Evolutionary conservation across 2,329 filamentous ascomycete species (phyloP).

Genomic region (Graphilbum ipis-grandicollis): DNA sequence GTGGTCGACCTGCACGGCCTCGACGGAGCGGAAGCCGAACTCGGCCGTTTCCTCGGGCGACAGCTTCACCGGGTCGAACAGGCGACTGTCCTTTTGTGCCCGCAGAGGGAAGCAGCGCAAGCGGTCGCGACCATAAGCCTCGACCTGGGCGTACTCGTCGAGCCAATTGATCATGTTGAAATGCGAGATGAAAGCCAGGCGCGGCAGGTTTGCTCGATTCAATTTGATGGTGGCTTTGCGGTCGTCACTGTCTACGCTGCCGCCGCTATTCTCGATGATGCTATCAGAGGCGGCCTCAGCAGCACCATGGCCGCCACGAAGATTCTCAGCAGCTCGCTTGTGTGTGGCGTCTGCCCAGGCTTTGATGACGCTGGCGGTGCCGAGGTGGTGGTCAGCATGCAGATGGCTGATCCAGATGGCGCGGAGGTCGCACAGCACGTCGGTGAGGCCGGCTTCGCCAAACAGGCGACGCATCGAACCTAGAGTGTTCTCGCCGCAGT

Average conservation of each 20-base stretch:
- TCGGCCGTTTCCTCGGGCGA: conserved; percentile 24
- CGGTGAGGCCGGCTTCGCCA: conserved; percentile 40
- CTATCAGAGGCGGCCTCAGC: too few species aligned
- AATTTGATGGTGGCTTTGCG: too few species aligned
- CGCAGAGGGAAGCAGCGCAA: conserved; percentile 18
- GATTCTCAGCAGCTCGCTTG: too few species aligned
- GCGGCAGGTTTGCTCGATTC: conserved; percentile 13
- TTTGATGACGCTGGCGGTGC: conserved; percentile 61
- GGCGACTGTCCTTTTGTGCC: not conserved
- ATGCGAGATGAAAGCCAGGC: conserved; percentile 52
- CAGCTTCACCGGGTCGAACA: conserved; percentile 13
- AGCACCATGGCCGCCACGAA: too few species aligned
- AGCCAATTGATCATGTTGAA: conserved; percentile 58
- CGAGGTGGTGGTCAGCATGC: conserved; percentile 92
- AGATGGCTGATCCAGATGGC: conserved; percentile 88
- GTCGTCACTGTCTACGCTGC: too few species aligned
- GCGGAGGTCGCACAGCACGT: conserved; percentile 62
- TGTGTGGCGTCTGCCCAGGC: conserved; percentile 52
- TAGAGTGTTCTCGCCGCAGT: conserved; percentile 82
- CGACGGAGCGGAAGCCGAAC: conserved; percentile 43
- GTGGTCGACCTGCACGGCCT: conserved; percentile 54
- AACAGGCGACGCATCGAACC: conserved; percentile 71
- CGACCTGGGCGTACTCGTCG: conserved; percentile 59
- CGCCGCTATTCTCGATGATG: too few species aligned
- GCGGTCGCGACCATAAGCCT: conserved; percentile 54